These are phyloP conservation scores for Ramularia endophylla DNA, from an alignment of 2,329 filamentous ascomycete genomes.

Conservation along the genomic window DNA sequence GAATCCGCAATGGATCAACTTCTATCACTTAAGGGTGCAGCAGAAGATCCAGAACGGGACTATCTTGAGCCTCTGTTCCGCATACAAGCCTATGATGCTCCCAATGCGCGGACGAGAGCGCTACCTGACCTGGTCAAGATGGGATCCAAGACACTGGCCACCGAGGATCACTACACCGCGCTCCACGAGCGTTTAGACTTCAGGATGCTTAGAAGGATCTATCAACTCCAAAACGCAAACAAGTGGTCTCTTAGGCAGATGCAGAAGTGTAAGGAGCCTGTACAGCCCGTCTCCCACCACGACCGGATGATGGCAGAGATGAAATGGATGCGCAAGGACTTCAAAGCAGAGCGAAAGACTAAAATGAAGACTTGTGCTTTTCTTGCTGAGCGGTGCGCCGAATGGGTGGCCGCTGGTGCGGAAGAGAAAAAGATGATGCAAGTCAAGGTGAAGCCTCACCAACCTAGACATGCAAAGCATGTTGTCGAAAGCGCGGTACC, in stretches of 20 bases:
- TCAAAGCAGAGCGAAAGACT: constrained; percentile 90
- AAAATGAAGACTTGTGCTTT: constrained; percentile 76
- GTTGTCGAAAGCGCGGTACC: constrained; percentile 17
- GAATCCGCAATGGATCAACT: constrained; percentile 20
- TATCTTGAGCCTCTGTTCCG: constrained; percentile 59
- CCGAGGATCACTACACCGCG: constrained; percentile 74
- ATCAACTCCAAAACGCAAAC: constrained; percentile 82
- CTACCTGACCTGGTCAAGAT: constrained; percentile 70
- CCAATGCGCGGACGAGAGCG: constrained; percentile 43
- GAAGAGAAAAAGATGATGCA: constrained; percentile 64
- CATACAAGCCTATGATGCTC: constrained; percentile 51
- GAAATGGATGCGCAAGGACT: constrained; percentile 98
- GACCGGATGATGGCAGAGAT: constrained; percentile 84
- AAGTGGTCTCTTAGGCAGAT: constrained; percentile 91
- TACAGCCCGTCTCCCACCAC: constrained; percentile 70
- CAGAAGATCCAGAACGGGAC: constrained; percentile 46
- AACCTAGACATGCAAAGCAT: constrained; percentile 19
- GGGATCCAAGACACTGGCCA: constrained; percentile 85
- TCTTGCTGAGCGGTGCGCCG: constrained; percentile 74
- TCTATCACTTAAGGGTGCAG: constrained; percentile 40
- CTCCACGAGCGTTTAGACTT: constrained; percentile 84
- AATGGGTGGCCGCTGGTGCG: constrained; percentile 64
- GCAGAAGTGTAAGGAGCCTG: constrained; percentile 75
- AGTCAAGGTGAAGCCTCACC: constrained; percentile 50
- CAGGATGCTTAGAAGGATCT: constrained; percentile 77